phyloP scores from a whole-genome alignment of 768 basidiomycete species.

The Lactarius quietus region DNA sequence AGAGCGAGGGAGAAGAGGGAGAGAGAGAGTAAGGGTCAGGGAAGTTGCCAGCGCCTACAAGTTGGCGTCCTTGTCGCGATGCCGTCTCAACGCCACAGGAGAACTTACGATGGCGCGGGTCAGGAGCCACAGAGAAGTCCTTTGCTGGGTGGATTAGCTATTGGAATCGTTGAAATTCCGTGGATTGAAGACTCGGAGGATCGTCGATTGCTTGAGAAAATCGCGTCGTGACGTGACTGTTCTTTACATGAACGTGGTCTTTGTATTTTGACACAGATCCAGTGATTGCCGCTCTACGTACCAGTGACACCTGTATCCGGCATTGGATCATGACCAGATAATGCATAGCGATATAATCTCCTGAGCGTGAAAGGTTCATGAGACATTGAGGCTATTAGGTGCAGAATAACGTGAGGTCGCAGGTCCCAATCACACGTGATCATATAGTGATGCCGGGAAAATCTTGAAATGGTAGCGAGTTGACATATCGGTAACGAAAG shows the following conservation, averaged over 20 bases:
- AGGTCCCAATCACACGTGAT: too few relatives aligned
- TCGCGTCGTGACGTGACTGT: neutral
- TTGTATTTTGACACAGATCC: too few relatives aligned
- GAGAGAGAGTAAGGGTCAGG: neutral
- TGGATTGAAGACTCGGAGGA: conserved; percentile 10
- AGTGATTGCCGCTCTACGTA: too few relatives aligned
- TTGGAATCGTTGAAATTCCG: conserved; percentile 17
- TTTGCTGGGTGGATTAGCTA: conserved; percentile 1
- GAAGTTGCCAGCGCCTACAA: neutral
- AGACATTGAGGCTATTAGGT: too few relatives aligned
- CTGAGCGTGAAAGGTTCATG: too few relatives aligned
- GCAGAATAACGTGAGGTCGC: too few relatives aligned
- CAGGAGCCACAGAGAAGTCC: neutral
- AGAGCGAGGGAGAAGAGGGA: neutral
- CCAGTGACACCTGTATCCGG: too few relatives aligned
- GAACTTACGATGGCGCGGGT: neutral
- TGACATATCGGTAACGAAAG: too few relatives aligned
- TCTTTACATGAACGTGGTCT: neutral
- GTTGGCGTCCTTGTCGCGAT: conserved; percentile 24
- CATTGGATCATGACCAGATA: too few relatives aligned
- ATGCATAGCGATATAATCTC: too few relatives aligned
- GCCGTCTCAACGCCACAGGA: conserved; percentile 16
- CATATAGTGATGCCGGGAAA: too few relatives aligned
- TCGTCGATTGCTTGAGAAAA: neutral
- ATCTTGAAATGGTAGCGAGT: too few relatives aligned